Percentiles rank a stretch among this genome's conserved stretches.
Conservation (phyloP, 129 eudicot species). For the Kitagawia praeruptora region DNA sequence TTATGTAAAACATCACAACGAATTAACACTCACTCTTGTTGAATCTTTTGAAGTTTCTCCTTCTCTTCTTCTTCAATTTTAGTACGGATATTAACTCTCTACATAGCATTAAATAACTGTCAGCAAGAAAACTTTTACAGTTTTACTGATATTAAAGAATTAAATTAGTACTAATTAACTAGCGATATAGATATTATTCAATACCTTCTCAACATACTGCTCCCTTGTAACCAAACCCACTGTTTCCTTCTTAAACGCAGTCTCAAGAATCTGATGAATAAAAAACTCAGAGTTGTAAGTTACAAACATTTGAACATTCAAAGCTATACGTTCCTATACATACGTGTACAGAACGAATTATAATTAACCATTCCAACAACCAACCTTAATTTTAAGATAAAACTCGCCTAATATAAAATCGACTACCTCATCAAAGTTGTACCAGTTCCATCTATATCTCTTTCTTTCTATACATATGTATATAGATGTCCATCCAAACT, state of each 20-base stretch:
- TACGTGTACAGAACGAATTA: background rate
- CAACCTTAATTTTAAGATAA: background rate
- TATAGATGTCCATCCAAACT: too few species aligned
- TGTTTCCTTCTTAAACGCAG: slow-evolving; percentile 99
- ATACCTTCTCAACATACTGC: slow-evolving; percentile 92
- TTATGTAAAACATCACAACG: background rate
- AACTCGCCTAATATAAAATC: background rate
- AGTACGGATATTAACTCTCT: slow-evolving; percentile 86
- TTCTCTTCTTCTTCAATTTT: slow-evolving; percentile 97
- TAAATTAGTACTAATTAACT: background rate
- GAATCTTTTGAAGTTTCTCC: slow-evolving; percentile 92
- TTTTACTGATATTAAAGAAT: background rate
- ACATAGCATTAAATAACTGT: slow-evolving; percentile 12
- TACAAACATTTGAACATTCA: background rate
- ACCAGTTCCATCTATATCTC: background rate
- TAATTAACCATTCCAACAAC: background rate
- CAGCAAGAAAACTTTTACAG: background rate
- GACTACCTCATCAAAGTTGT: background rate
- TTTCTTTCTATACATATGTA: too few species aligned
- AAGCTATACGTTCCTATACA: background rate
- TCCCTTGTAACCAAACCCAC: slow-evolving; percentile 94
- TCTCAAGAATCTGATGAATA: slow-evolving; percentile 72
- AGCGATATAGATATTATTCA: background rate
- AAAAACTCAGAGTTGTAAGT: background rate
- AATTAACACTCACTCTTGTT: slow-evolving; percentile 73